These are phyloP conservation scores for Daldinia loculata DNA, from an alignment of 495 filamentous ascomycete genomes.

Conservation along the genomic window DNA sequence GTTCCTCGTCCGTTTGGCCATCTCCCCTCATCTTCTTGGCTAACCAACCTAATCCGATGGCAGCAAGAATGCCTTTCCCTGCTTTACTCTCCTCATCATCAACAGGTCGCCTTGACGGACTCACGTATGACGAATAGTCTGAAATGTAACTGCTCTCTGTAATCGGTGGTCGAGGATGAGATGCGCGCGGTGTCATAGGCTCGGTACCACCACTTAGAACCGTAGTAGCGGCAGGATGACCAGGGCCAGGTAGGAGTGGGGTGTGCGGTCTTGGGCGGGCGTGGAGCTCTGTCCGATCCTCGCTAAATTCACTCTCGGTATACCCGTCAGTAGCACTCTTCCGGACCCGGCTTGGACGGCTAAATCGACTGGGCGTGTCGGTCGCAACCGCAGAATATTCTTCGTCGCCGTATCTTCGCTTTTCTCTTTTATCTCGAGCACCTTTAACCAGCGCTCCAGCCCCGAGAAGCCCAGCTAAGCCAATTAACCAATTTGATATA, in stretches of 20 bases:
- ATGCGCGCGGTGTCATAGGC: conserved; percentile 54
- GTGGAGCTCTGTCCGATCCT: conserved; percentile 54
- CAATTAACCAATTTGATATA: conserved; percentile 71
- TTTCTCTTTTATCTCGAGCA: conserved; percentile 66
- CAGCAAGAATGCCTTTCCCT: conserved; percentile 70
- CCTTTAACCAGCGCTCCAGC: conserved; percentile 71
- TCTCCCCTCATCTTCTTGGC: conserved; percentile 71
- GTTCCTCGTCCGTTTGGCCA: conserved; percentile 72
- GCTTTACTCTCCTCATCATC: conserved; percentile 53
- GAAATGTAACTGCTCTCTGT: conserved; percentile 57
- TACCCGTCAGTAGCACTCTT: conserved; percentile 43
- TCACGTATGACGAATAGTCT: conserved; percentile 61
- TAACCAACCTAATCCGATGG: conserved; percentile 71
- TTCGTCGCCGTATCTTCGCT: conserved; percentile 66
- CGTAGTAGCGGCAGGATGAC: conserved; percentile 48
- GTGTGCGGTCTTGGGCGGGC: conserved; percentile 45
- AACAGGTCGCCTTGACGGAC: conserved; percentile 53
- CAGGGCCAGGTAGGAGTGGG: conserved; percentile 53
- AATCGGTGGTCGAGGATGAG: conserved; percentile 47
- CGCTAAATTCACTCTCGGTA: conserved; percentile 58
- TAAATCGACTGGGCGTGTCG: conserved; percentile 58
- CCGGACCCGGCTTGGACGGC: conserved; percentile 49
- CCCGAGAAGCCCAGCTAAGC: conserved; percentile 71
- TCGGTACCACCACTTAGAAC: conserved; percentile 52
- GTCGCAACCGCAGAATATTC: conserved; percentile 64